These are phyloP conservation scores for Glycine tomentella DNA, from an alignment of 306 rosid species.

Conservation along the genomic window DNA sequence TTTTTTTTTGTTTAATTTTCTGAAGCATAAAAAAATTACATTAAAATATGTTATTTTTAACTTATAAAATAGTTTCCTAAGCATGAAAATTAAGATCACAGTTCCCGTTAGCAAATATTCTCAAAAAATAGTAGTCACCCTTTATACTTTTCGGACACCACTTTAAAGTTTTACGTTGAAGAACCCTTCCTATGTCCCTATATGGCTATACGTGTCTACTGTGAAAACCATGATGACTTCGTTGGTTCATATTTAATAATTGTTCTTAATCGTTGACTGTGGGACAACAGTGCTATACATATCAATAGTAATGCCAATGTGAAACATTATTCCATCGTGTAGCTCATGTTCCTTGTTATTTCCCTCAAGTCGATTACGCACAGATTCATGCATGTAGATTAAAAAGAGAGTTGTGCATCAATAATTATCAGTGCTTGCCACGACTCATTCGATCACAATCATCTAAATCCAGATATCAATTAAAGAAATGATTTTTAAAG, in stretches of 20 bases:
- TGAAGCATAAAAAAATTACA: no score
- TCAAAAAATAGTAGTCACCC: no score
- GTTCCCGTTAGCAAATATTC: no score
- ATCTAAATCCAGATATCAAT: constrained; percentile 18
- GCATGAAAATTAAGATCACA: no score
- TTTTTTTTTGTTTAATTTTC: no score
- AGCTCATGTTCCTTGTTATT: constrained; percentile 39
- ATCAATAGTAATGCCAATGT: not conserved
- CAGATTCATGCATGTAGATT: constrained; percentile 46
- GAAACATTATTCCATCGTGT: constrained; percentile 44
- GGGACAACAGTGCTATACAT: not conserved
- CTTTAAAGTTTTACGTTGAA: no score
- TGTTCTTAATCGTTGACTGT: not conserved
- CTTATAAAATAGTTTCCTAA: no score
- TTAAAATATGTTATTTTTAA: no score
- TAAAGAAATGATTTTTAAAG: constrained; percentile 22
- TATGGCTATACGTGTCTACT: not conserved
- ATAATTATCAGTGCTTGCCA: constrained; percentile 54
- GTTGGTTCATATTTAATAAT: not conserved
- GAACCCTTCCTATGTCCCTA: not conserved
- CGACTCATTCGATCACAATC: constrained; percentile 41
- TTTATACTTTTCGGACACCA: no score
- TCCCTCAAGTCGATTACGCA: constrained; percentile 17
- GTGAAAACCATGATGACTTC: not conserved
- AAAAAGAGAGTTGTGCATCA: constrained; percentile 29